Percentiles rank a stretch among this genome's conserved stretches.
These are phyloP conservation scores for Stephania japonica DNA, from an alignment of 164 flowering plant species.

Conservation along the genomic window DNA sequence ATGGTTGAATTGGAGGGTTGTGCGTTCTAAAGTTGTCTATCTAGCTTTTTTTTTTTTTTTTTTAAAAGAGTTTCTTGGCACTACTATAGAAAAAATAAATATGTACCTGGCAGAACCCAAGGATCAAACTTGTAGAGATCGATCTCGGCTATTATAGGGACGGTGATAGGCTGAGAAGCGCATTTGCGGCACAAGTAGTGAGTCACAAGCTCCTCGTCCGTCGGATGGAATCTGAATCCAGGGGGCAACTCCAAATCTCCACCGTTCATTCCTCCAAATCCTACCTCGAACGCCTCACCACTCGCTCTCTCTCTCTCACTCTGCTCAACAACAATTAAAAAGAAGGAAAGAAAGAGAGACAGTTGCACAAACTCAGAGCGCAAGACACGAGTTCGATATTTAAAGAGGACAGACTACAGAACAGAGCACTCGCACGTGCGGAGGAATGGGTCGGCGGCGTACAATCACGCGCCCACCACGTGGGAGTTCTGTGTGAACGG, in stretches of 20 bases:
- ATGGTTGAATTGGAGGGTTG: too few relatives aligned
- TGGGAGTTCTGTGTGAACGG: conserved; percentile 15
- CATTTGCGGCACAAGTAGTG: conserved; percentile 61
- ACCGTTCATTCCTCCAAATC: conserved; percentile 6
- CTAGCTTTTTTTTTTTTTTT: too few relatives aligned
- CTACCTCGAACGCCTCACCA: too few relatives aligned
- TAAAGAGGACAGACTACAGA: conserved; percentile 34
- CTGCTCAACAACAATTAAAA: too few relatives aligned
- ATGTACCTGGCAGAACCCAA: conserved; percentile 41
- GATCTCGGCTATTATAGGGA: conserved; percentile 66
- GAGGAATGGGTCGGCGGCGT: conserved; percentile 13
- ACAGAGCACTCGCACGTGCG: conserved; percentile 34
- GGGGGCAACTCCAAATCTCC: conserved; percentile 51
- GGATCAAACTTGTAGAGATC: conserved; percentile 72
- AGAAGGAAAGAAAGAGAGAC: too few relatives aligned
- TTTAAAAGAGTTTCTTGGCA: too few relatives aligned
- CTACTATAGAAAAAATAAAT: too few relatives aligned
- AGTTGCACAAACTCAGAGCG: conserved; percentile 28
- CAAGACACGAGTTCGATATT: conserved; percentile 25
- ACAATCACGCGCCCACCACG: conserved; percentile 31
- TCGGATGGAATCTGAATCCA: conserved; percentile 65
- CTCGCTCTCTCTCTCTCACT: too few relatives aligned
- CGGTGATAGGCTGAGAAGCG: conserved; percentile 54
- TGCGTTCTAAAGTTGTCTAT: too few relatives aligned
- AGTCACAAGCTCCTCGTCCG: conserved; percentile 67